Evolutionary conservation across 202 grass and related monocot genomes (phyloP), one percentile per base, ranked within the genome.

Genomic region (Dendrocalamus latiflorus): DNA sequence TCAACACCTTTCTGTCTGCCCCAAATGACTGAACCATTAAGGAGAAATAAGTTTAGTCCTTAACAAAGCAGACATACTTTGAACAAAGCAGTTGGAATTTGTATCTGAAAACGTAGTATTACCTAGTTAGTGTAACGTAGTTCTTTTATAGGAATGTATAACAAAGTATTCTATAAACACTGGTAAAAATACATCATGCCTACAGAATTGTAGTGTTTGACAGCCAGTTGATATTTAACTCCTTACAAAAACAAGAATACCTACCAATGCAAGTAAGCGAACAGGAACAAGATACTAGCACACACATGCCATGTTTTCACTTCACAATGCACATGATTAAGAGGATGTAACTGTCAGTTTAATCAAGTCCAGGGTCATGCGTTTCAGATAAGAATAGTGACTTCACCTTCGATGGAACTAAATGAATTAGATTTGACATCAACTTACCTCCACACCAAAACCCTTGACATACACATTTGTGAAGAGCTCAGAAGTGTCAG

Each of bases 381-480:
- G 21, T 48, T 67, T 74, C 42, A 50, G 6, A n/a, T 24, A 44
- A 36, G 11, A 76, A 84, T 38, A 6, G 11, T 13, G 43, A 42
- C n/a, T 36, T 74, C 22, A 47, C 0, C 17, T 48, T 9, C 5
- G 55, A 66, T 20, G 1, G 16, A n/a, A 60, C 21, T 56, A 12
- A 38, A 62, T 39, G 61, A 45, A 74, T 78, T 45, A 79, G 25
- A 66, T 82, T 41, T 70, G n/a, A 8, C 26, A 72, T 38, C 9
- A 74, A 83, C 79, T 82, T 89, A 99, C 97, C 86, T 99, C 86
- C 38, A 89, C 80, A 5, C 91, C 91, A 10, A 76, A 99, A 81
- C 86, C 97, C 84, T 99, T 96, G 14, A 81, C 90, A 43, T 92
- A 96, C 17, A 99, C 89, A 81, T 96, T 95, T 18, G 87, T 96